Percentiles rank a stretch among this genome's conserved stretches.
These are phyloP conservation scores for Thermochaetoides thermophila DNA, from an alignment of 495 filamentous ascomycete species.

Conservation along the genomic window DNA sequence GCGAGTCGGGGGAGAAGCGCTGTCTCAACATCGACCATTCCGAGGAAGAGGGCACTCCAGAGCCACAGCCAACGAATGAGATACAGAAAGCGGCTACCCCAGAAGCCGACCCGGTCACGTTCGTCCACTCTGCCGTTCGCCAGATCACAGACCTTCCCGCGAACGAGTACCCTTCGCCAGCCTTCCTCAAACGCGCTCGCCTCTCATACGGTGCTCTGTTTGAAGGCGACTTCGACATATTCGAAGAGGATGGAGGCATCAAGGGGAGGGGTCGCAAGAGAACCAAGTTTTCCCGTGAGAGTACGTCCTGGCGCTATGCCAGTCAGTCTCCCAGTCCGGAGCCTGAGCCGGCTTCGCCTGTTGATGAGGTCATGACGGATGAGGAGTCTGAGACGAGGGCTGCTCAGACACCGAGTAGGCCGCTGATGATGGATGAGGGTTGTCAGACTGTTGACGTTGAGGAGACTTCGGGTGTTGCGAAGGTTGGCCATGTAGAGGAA, in stretches of 20 bases:
- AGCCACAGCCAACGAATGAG: no score
- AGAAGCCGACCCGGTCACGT: not conserved
- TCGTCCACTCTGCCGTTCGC: slow-evolving; percentile 6
- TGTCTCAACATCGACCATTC: slow-evolving; percentile 35
- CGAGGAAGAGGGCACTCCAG: slow-evolving; percentile 5
- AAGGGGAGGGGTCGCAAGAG: slow-evolving; percentile 55
- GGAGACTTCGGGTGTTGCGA: no score
- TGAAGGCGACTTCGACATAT: slow-evolving; percentile 48
- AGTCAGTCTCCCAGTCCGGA: slow-evolving; percentile 52
- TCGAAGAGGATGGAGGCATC: slow-evolving; percentile 53
- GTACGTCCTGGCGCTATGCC: slow-evolving; percentile 53
- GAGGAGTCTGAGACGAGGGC: slow-evolving; percentile 10
- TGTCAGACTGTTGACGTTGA: slow-evolving; percentile 32
- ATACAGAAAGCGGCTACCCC: no score
- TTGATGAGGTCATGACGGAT: slow-evolving; percentile 23
- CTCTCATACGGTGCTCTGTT: slow-evolving; percentile 45
- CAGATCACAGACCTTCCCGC: slow-evolving; percentile 9
- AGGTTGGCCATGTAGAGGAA: no score
- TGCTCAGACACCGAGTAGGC: slow-evolving; percentile 5
- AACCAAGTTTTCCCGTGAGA: slow-evolving; percentile 52
- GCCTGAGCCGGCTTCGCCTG: slow-evolving; percentile 18
- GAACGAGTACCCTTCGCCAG: slow-evolving; percentile 55
- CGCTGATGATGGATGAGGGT: slow-evolving; percentile 30
- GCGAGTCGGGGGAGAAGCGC: slow-evolving; percentile 21
- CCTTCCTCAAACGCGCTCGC: slow-evolving; percentile 53